Evolutionary conservation across 2,329 filamentous ascomycete genomes (phyloP).

Genomic region (Ophiostoma perfectum): DNA sequence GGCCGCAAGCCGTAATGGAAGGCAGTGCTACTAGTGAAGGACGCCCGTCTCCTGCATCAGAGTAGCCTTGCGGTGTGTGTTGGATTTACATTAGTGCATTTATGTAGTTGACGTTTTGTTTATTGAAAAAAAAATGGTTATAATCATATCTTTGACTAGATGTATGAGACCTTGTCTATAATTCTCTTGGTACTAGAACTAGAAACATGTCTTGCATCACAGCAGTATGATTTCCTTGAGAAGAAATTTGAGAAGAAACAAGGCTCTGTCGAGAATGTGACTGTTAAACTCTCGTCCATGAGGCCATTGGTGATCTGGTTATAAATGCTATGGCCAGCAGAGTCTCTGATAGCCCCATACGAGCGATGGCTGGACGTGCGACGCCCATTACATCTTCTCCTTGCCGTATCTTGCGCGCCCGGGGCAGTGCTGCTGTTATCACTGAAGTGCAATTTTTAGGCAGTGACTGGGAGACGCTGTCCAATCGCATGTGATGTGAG

Average conservation of each 20-base stretch:
- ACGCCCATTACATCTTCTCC: neutral
- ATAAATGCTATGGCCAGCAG: neutral
- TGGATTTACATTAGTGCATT: neutral
- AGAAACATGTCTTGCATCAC: neutral
- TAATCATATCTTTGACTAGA: neutral
- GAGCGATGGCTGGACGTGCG: neutral
- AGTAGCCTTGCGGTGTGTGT: neutral
- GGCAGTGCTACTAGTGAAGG: neutral
- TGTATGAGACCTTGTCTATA: too few relatives aligned
- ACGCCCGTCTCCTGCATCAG: too few relatives aligned
- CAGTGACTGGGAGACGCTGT: neutral
- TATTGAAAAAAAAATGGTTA: too few relatives aligned
- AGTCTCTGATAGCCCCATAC: neutral
- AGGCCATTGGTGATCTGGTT: neutral
- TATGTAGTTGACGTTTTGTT: neutral
- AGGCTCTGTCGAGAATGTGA: neutral
- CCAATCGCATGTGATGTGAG: neutral
- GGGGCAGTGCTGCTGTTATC: neutral
- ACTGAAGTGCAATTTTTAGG: neutral
- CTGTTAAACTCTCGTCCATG: neutral
- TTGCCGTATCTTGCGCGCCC: neutral
- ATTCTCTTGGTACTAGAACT: too few relatives aligned
- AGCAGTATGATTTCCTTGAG: neutral
- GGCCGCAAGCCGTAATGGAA: slow-evolving; percentile 29
- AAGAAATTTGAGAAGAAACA: neutral